These are phyloP conservation scores for Piper longum DNA, from an alignment of 164 flowering plant genomes.

Conservation along the genomic window DNA sequence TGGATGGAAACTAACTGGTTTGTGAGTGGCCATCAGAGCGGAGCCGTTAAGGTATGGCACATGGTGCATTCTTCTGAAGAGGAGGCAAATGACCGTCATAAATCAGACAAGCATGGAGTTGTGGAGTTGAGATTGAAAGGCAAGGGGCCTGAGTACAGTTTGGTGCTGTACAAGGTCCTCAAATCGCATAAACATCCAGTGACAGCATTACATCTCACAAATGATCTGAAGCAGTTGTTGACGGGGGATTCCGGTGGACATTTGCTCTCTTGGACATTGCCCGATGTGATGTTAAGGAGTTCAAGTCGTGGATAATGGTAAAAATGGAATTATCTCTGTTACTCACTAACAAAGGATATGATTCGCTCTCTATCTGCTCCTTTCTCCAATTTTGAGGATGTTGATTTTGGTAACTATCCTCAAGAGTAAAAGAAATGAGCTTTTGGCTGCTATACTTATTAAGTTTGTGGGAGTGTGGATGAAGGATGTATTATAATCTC, in stretches of 20 bases:
- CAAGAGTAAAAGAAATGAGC: background rate
- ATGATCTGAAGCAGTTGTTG: conserved; percentile 73
- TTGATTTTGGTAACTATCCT: conserved; percentile 1
- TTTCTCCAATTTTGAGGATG: background rate
- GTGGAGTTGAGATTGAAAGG: conserved; percentile 33
- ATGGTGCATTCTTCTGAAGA: conserved; percentile 65
- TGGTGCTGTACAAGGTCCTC: conserved; percentile 70
- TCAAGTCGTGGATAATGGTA: conserved; percentile 43
- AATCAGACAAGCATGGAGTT: conserved; percentile 17
- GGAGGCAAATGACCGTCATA: conserved; percentile 26
- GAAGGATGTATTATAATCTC: background rate
- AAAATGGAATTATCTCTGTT: background rate
- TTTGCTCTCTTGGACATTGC: conserved; percentile 77
- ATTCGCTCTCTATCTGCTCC: background rate
- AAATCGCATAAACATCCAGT: conserved; percentile 82
- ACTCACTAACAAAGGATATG: background rate
- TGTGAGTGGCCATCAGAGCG: conserved; percentile 95
- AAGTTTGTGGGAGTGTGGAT: background rate
- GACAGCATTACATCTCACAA: conserved; percentile 69
- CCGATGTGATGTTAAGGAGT: conserved; percentile 54
- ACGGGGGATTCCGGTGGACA: conserved; percentile 90
- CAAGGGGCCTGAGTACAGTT: conserved; percentile 59
- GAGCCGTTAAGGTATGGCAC: conserved; percentile 92
- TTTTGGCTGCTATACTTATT: background rate
- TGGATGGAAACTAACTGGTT: conserved; percentile 87